These are phyloP conservation scores for Elsinoe arachidis DNA, from an alignment of 2,329 filamentous ascomycete genomes.

Conservation along the genomic window DNA sequence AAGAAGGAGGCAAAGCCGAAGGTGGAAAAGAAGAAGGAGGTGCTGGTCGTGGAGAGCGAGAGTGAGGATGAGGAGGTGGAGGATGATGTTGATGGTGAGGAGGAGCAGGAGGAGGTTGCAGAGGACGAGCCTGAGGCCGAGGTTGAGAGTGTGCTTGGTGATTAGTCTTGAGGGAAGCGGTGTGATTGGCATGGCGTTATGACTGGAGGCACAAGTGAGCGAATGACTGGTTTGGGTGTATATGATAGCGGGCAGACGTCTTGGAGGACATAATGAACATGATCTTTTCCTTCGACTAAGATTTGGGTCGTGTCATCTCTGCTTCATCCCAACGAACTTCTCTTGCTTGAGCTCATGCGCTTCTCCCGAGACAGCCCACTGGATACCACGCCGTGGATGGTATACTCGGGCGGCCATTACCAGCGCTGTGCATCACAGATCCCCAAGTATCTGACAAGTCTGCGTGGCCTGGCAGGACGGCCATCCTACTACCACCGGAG, in stretches of 20 bases:
- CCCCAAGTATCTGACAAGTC: too few species aligned
- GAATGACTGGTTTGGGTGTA: background rate
- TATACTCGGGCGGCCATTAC: too few species aligned
- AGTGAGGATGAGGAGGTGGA: constrained; percentile 17
- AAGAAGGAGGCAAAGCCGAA: constrained; percentile 31
- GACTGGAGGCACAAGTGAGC: background rate
- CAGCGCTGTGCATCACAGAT: too few species aligned
- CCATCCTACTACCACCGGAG: too few species aligned
- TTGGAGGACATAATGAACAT: background rate
- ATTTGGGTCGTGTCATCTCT: background rate
- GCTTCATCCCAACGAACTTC: too few species aligned
- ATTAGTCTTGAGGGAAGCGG: constrained; percentile 7
- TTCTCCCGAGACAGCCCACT: too few species aligned
- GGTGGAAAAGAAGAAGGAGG: constrained; percentile 28
- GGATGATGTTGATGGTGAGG: constrained; percentile 6
- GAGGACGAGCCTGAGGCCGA: constrained; percentile 20
- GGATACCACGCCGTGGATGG: too few species aligned
- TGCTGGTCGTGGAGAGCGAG: constrained; percentile 14
- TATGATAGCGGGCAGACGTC: background rate
- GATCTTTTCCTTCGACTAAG: background rate
- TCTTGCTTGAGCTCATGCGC: too few species aligned
- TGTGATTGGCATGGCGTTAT: constrained; percentile 1
- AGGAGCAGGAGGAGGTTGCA: constrained; percentile 20
- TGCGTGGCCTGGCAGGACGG: too few species aligned
- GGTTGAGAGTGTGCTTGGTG: constrained; percentile 17